Base-by-base conservation (phyloP, 257 asterid species). In the Catharanthus roseus region DNA sequence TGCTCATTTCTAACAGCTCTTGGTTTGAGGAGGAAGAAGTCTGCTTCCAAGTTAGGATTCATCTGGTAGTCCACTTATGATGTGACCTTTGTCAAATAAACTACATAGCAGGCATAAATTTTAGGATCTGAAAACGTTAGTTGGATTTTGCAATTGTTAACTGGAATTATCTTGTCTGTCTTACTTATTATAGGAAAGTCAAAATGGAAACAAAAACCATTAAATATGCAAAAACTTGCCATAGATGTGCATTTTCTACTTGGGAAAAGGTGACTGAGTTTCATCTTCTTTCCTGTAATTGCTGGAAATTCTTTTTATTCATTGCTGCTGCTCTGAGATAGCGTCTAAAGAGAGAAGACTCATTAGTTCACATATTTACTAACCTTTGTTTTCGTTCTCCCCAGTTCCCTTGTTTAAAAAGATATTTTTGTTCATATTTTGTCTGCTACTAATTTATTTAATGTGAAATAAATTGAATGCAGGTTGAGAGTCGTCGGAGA, bases 401-500 rank as follows among this genome's bases (percentile, higher is more conserved):
- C 42, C 54, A 65, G 67, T n/a, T 54, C 1, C 38, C 75, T 75
- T 42, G 47, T 1, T 36, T 10, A 3, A 38, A 56, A 18, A 23
- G 23, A 10, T 15, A 45, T 3, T 72, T 8, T 54, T 54, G 24
- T 45, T 36, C 24, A 6, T 56, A 24, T 49, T 15, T 62, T 31
- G 50, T 44, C 34, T 60, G 34, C 69, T 58, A 45, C 33, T 23
- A 15, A 31, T 54, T 68, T 28, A 64, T 76, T 65, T 82, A 65
- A 73, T 39, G 16, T 7, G 67, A 36, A 75, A 54, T 44, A 75
- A 73, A 68, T 75, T 66, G 55, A 72, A 42, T 72, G 85, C 89
- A 95, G 99, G 87, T 91, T 79, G 93, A 95, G 85, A 88, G 99
- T 78, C 93, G 95, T 53, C 80, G 98, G 65, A 88, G 99, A 89